phyloP scores from a whole-genome alignment of 768 basidiomycete genomes.

The Royoungia palumana region DNA sequence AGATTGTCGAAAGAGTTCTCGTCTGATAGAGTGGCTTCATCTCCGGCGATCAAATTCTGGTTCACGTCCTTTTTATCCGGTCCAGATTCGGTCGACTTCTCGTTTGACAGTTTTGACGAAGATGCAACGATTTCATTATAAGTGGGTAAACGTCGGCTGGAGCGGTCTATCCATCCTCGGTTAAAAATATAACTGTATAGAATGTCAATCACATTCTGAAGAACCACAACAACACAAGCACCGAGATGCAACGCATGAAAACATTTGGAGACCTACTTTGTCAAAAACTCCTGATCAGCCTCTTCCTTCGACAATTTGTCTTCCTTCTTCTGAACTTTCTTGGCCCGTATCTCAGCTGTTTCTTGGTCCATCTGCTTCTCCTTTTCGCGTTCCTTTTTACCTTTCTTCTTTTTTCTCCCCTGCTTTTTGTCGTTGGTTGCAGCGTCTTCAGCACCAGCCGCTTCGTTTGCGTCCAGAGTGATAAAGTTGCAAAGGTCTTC shows the following conservation, averaged over 20 bases:
- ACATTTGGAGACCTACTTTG: conserved; percentile 53
- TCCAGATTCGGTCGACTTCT: conserved; percentile 19
- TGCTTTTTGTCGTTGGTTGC: conserved; percentile 23
- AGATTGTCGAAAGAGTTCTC: conserved; percentile 87
- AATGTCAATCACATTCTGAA: neutral
- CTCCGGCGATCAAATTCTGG: conserved; percentile 15
- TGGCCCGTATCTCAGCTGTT: conserved; percentile 17
- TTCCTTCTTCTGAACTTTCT: conserved; percentile 18
- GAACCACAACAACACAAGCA: neutral
- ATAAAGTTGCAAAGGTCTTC: conserved; percentile 68
- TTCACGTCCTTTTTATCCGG: conserved; percentile 15
- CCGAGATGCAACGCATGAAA: neutral
- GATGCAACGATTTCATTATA: conserved; percentile 72
- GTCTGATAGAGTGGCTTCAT: conserved; percentile 37
- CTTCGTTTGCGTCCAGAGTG: conserved; percentile 39
- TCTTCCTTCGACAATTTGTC: conserved; percentile 48
- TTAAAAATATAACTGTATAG: conserved; percentile 84
- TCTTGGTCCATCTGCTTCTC: conserved; percentile 28
- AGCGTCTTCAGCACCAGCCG: conserved; percentile 21
- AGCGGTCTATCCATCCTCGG: conserved; percentile 93
- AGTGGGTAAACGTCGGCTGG: conserved; percentile 72
- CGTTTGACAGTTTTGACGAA: conserved; percentile 27
- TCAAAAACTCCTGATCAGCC: conserved; percentile 80
- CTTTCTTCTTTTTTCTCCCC: conserved; percentile 34
- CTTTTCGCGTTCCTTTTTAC: conserved; percentile 31